Conservation (phyloP, 169 alveolate species). For the Cyclospora cayetanensis region DNA sequence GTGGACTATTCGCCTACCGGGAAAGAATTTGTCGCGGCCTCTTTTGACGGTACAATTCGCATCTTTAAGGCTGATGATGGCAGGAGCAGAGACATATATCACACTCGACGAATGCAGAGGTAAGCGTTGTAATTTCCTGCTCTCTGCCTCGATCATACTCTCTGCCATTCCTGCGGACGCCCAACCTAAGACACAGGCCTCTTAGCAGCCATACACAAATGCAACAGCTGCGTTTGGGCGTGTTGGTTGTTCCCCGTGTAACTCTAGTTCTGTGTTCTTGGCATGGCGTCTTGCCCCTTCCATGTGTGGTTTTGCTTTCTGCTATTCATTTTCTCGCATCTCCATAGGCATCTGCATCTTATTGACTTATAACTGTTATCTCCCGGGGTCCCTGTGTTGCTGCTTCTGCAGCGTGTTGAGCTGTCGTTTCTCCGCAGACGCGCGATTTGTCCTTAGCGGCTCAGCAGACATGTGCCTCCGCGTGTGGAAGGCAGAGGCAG, state of each 20-base stretch:
- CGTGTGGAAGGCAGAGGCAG: slow-evolving; percentile 95
- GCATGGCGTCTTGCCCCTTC: too few species aligned
- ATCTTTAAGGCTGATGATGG: slow-evolving; percentile 92
- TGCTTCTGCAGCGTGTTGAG: slow-evolving; percentile 81
- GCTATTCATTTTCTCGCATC: not conserved
- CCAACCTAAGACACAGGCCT: not conserved
- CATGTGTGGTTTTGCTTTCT: too few species aligned
- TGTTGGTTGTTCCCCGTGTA: too few species aligned
- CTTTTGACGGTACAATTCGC: slow-evolving; percentile 97
- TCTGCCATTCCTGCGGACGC: too few species aligned
- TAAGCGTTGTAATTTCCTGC: slow-evolving; percentile 51
- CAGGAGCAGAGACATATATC: slow-evolving; percentile 96
- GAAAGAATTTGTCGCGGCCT: slow-evolving; percentile 96
- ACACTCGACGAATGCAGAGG: slow-evolving; percentile 96
- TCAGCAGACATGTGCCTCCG: slow-evolving; percentile 97
- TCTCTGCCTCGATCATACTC: not conserved
- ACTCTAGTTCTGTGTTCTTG: too few species aligned
- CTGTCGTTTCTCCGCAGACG: slow-evolving; percentile 94
- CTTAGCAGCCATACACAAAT: not conserved
- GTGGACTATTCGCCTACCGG: slow-evolving; percentile 98
- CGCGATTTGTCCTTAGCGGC: slow-evolving; percentile 95
- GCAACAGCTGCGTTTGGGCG: not conserved
- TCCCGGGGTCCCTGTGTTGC: not conserved
- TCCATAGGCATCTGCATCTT: not conserved
- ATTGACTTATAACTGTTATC: not conserved